These are phyloP conservation scores for Dendrobium nobile DNA, from an alignment of 106 monocot genomes.

Conservation along the genomic window DNA sequence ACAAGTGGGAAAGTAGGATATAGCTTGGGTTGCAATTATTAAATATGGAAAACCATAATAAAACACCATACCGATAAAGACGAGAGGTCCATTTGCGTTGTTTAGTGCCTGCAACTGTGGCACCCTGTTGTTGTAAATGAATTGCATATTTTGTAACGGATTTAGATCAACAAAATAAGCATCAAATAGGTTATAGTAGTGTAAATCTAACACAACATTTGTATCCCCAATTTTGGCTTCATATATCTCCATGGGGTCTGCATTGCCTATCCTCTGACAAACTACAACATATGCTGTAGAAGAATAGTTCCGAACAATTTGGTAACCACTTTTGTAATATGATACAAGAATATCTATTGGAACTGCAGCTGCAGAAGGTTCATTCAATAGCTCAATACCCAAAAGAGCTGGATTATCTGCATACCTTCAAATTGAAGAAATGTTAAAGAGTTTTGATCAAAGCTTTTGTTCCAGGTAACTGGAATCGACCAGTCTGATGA, in stretches of 20 bases:
- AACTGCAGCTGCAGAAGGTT: slow-evolving; percentile 65
- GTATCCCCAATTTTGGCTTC: slow-evolving; percentile 57
- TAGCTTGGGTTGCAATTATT: neutral
- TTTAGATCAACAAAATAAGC: slow-evolving; percentile 46
- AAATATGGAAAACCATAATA: slow-evolving; percentile 2
- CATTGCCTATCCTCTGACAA: slow-evolving; percentile 87
- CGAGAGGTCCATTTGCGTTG: slow-evolving; percentile 52
- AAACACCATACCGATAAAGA: slow-evolving; percentile 50
- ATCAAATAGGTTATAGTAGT: slow-evolving; percentile 82
- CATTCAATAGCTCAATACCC: slow-evolving; percentile 81
- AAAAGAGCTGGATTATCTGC: slow-evolving; percentile 57
- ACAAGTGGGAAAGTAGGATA: neutral
- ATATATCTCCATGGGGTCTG: slow-evolving; percentile 74
- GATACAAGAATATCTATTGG: slow-evolving; percentile 60
- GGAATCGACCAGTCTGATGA: neutral
- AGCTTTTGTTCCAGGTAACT: neutral
- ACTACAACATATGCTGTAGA: slow-evolving; percentile 63
- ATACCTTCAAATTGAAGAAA: slow-evolving; percentile 39
- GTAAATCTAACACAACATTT: slow-evolving; percentile 73
- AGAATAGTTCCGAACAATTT: slow-evolving; percentile 67
- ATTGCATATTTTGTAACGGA: slow-evolving; percentile 58
- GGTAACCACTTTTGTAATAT: slow-evolving; percentile 68
- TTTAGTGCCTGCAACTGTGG: slow-evolving; percentile 53
- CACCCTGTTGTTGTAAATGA: slow-evolving; percentile 44
- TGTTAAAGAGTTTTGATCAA: neutral